A percentile compares a stretch with the other conserved stretches of the same genome.
These are phyloP conservation scores for Taiwanofungus camphoratus DNA, from an alignment of 1,284 basidiomycete genomes.

Conservation along the genomic window DNA sequence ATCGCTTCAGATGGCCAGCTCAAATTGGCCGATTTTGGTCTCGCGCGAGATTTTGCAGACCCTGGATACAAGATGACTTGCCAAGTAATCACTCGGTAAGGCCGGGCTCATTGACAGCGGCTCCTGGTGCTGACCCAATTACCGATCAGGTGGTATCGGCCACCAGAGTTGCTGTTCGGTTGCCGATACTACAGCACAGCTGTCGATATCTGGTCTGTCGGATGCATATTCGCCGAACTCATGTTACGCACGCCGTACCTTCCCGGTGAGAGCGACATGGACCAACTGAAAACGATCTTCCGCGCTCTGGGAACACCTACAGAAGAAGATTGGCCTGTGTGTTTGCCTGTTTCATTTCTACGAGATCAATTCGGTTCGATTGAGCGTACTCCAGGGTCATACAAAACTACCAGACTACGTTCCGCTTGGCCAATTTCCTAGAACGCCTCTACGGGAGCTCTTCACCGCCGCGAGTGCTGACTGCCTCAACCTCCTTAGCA, in stretches of 20 bases:
- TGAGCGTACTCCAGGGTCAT: conserved; percentile 60
- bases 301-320: conserved; percentile 93
- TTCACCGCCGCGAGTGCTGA: conserved; percentile 90
- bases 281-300: conserved; percentile 93
- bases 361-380: background rate
- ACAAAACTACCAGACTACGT: conserved; percentile 88
- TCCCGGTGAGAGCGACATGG: conserved; percentile 92
- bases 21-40: conserved; percentile 98
- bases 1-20: conserved; percentile 88
- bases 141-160: conserved; percentile 85
- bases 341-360: conserved; percentile 17
- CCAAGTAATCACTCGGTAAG: conserved; percentile 92
- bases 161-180: conserved; percentile 89
- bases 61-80: conserved; percentile 95
- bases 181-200: conserved; percentile 83
- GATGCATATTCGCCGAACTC: conserved; percentile 93
- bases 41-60: conserved; percentile 93
- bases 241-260: conserved; percentile 94
- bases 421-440: conserved; percentile 77
- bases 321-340: conserved; percentile 94
- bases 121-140: conserved; percentile 6
- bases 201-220: conserved; percentile 93
- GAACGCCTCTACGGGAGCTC: conserved; percentile 75
- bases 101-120: conserved; percentile 1
- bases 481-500: conserved; percentile 78